These are phyloP conservation scores for Botrytis cinerea DNA, from an alignment of 2,329 filamentous ascomycete genomes.

Conservation along the genomic window DNA sequence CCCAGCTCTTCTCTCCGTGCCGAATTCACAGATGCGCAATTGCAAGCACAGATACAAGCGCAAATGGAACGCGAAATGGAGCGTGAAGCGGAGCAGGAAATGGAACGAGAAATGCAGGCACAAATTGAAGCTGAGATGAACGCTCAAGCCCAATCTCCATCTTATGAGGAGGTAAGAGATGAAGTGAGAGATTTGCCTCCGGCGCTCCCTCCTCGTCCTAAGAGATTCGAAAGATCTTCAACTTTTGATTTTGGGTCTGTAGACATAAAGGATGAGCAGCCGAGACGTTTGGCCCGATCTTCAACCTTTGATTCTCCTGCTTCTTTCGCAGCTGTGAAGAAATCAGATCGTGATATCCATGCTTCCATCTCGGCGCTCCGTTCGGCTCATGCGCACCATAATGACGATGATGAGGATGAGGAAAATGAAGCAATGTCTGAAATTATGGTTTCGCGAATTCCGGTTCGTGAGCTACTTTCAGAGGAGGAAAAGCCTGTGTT, in stretches of 20 bases:
- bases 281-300: not conserved
- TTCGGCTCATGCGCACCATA: not conserved
- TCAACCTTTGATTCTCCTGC: not conserved
- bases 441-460: not conserved
- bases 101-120: constrained; percentile 2
- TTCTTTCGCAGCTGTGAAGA: not conserved
- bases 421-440: constrained; percentile 8
- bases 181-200: not conserved
- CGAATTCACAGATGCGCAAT: constrained; percentile 10
- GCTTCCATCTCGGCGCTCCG: not conserved
- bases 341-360: not conserved
- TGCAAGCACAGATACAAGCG: constrained; percentile 4
- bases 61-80: constrained; percentile 12
- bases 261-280: not conserved
- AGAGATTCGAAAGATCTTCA: not conserved
- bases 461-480: not conserved
- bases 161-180: not conserved
- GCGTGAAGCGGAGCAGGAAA: not conserved
- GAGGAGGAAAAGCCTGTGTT: not conserved
- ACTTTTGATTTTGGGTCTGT: not conserved
- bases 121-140: constrained; percentile 7
- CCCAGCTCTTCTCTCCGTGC: not conserved
- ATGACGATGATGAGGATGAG: not conserved
- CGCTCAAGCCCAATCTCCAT: not conserved
- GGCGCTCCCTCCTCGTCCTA: not conserved